phyloP scores from a whole-genome alignment of 164 flowering plant genomes.

The Taxillus chinensis region DNA sequence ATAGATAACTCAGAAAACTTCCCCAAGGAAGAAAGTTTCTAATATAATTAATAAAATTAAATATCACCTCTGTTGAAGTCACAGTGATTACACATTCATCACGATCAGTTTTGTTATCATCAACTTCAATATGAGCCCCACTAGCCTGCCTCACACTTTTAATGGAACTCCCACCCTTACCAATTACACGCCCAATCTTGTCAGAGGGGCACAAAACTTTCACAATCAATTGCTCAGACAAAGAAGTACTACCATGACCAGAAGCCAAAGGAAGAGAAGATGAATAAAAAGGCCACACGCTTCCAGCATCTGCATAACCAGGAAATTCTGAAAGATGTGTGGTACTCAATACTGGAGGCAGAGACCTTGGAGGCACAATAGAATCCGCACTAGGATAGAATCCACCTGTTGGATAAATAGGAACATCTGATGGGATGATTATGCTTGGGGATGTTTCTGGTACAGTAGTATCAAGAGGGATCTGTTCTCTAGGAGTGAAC shows the following conservation, averaged over 20 bases:
- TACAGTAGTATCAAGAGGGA: constrained; percentile 64
- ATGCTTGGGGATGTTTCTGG: constrained; percentile 67
- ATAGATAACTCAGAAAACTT: too few relatives aligned
- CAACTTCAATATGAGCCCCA: constrained; percentile 88
- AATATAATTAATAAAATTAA: neutral
- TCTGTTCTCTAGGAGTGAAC: constrained; percentile 73
- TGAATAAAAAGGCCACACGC: constrained; percentile 65
- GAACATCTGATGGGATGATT: constrained; percentile 85
- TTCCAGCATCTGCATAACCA: constrained; percentile 56
- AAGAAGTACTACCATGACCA: constrained; percentile 47
- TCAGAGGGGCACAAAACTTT: constrained; percentile 71
- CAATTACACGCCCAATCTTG: constrained; percentile 94
- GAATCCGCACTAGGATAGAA: constrained; percentile 66
- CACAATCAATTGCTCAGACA: constrained; percentile 56
- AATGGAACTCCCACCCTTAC: constrained; percentile 78
- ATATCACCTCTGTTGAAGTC: constrained; percentile 61
- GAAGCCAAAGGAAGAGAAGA: constrained; percentile 62
- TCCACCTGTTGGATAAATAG: constrained; percentile 64
- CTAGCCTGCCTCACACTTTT: constrained; percentile 77
- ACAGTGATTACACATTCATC: constrained; percentile 70
- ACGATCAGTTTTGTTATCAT: constrained; percentile 53
- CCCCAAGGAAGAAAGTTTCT: too few relatives aligned
- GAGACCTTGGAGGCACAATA: constrained; percentile 40
- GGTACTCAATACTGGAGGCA: constrained; percentile 50
- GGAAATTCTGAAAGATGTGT: constrained; percentile 48